Evolutionary conservation across 768 basidiomycete species (phyloP), one percentile per base, ranked within the genome.

Genomic region (Podaxis sp.): DNA sequence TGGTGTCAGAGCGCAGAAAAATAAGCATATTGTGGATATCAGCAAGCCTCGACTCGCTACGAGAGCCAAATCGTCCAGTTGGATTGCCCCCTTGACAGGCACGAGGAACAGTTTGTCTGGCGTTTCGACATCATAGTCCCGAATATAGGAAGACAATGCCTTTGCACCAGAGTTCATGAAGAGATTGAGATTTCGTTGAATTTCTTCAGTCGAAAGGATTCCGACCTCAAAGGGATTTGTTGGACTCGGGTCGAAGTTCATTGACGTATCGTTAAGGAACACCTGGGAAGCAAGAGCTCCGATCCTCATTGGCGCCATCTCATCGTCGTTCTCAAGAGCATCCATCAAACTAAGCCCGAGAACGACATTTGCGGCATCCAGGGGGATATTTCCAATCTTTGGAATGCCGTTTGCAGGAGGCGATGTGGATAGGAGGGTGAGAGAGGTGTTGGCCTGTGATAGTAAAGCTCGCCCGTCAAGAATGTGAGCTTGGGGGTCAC

Each of bases 261-360:
- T 4, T n/a, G 41, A 43, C 2, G 58, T 37, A 40, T 59, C 36
- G 4, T 59, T 51, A 25, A 49, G 46, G 22, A 59, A 59, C 7
- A 19, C 33, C 3, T 8, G 7, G n/a, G 50, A 27, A 19, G 58
- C 33, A 8, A 50, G 13, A 2, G 36, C 15, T 2, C 58, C 37
- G 13, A 59, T 15, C 8, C 19, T n/a, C 3, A 59, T 38, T 1
- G 17, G n/a, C 1, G 9, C 12, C 2, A 7, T 24, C 2, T 51
- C 22, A 2, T 24, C 49, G 17, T 50, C 49, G 22, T 19, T 19
- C 2, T 59, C 58, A 3, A 59, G 33, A 12, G 19, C 24, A 17
- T 37, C 58, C 58, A 59, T 13, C 6, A 51, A 12, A 27, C 58
- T n/a, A 15, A 59, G 47, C 12, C 58, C 49, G 7, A 59, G 58